These are phyloP conservation scores for Moelleriella libera DNA, from an alignment of 2,329 filamentous ascomycete species.

Conservation along the genomic window DNA sequence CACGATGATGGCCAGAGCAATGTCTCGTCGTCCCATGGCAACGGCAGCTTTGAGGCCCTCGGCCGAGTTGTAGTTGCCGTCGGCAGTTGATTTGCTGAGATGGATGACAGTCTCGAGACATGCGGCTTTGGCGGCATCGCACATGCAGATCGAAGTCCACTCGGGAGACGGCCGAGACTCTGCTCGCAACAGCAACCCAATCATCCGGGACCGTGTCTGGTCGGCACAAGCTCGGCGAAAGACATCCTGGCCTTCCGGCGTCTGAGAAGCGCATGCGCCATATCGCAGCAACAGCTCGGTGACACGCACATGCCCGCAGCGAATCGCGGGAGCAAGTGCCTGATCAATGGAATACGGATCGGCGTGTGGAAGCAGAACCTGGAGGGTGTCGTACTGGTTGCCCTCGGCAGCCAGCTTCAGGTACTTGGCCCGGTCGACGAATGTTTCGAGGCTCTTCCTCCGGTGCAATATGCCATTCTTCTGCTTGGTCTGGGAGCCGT, in stretches of 20 bases:
- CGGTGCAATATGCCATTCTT: constrained; percentile 32
- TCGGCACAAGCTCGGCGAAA: constrained; percentile 36
- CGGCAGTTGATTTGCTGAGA: constrained; percentile 36
- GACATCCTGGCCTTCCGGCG: constrained; percentile 34
- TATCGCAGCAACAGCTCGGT: constrained; percentile 34
- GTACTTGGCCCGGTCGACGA: constrained; percentile 33
- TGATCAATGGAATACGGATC: constrained; percentile 35
- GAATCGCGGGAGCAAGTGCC: constrained; percentile 34
- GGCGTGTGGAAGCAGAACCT: constrained; percentile 37
- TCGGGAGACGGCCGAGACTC: constrained; percentile 28
- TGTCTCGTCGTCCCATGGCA: constrained; percentile 32
- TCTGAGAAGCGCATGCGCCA: constrained; percentile 33
- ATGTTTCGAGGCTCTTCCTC: constrained; percentile 33
- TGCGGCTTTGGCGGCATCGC: constrained; percentile 33
- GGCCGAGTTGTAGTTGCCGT: constrained; percentile 35
- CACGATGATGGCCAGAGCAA: constrained; percentile 39
- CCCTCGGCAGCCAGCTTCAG: constrained; percentile 36
- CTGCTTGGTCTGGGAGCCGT: constrained; percentile 28
- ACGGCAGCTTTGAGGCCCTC: constrained; percentile 38
- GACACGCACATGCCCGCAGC: constrained; percentile 25
- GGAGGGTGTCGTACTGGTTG: constrained; percentile 35
- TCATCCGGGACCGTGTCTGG: constrained; percentile 29
- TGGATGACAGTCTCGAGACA: constrained; percentile 35
- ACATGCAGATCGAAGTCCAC: constrained; percentile 34
- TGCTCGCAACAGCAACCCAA: constrained; percentile 34